Base-by-base conservation (phyloP, 306 rosid species). In the Heteromeles arbutifolia region DNA sequence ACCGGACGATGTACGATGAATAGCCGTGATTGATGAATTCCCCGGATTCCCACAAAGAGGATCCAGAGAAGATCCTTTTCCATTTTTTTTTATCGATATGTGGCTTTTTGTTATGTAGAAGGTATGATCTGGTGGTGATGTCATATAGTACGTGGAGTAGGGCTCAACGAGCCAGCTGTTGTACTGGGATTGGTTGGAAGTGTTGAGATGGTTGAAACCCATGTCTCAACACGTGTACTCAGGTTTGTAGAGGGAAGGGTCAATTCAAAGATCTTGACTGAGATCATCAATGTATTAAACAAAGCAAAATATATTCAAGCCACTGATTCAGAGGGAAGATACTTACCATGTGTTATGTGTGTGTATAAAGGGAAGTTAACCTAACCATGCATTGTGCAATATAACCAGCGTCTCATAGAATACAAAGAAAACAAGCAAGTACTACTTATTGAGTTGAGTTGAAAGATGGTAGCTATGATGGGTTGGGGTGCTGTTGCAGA, bases 141-240 rank as follows among this genome's bases (percentile, higher is more conserved):
- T 66, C 25, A 53, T 74, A 37, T 37, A 11, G 86, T 76, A 78
- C 77, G n/a, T 48, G 6, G n/a, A 65, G 31, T 28, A 67, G 59
- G 85, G 79, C 78, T 70, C 4, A 50, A 80, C 43, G 66, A 45
- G 58, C 58, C 85, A 84, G 76, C 52, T 77, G 88, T 41, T 61
- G 3, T 72, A 26, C 22, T 68, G 66, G 79, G 19, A 81, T 69
- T 87, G 85, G 82, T 9, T 24, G 19, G 45, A 70, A 43, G 18
- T 31, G n/a, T 25, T 76, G 75, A 76, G 84, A 76, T 82, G 79
- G 74, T 73, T 70, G 59, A 25, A 66, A 81, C 81, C 73, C 43
- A 39, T 45, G 48, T 39, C 66, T 26, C 53, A 41, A 80, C 84
- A 59, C 75, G 32, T 53, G 75, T 61, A 73, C 58, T 43, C 34